Conservation (phyloP, 2,329 filamentous ascomycete species). For the Catunica adiposa region DNA sequence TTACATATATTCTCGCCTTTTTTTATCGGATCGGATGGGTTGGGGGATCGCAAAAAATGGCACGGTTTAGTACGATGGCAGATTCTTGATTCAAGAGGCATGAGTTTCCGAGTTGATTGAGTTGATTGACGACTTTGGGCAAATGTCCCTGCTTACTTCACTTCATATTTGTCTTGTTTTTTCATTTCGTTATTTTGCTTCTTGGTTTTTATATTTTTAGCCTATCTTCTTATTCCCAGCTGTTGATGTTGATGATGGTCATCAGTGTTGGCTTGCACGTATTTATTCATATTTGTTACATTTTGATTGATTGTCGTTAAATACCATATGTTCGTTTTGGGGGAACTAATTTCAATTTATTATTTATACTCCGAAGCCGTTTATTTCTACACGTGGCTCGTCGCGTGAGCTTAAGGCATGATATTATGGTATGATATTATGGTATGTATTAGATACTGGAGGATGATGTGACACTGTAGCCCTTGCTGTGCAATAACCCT, state of each 20-base stretch:
- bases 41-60: not conserved
- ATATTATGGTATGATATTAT: too few relatives aligned
- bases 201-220: conserved; percentile 2
- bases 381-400: too few relatives aligned
- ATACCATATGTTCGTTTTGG: not conserved
- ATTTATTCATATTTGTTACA: not conserved
- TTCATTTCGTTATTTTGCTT: not conserved
- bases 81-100: not conserved
- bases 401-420: too few relatives aligned
- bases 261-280: not conserved
- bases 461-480: too few relatives aligned
- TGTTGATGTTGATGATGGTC: not conserved
- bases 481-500: too few relatives aligned
- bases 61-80: not conserved
- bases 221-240: not conserved
- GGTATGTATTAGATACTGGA: too few relatives aligned
- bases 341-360: not conserved
- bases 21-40: not conserved
- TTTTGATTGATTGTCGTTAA: not conserved
- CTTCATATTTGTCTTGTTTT: not conserved
- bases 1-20: not conserved
- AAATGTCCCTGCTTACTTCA: not conserved
- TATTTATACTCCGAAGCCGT: too few relatives aligned
- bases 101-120: not conserved
- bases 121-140: not conserved